These are phyloP conservation scores for Citrus trifoliata DNA, from an alignment of 345 rosid species.

Conservation along the genomic window DNA sequence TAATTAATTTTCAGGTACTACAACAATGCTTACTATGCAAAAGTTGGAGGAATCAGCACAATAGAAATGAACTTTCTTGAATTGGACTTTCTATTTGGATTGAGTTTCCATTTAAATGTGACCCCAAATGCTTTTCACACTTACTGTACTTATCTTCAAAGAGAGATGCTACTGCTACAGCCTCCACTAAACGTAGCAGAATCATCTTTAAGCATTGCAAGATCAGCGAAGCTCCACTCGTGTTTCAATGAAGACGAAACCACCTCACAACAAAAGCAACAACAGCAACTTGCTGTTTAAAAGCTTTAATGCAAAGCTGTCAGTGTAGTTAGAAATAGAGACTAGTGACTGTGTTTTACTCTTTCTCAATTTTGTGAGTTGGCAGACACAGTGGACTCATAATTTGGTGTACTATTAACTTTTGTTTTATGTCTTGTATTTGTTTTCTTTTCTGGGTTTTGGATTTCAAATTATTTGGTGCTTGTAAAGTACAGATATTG, in stretches of 20 bases:
- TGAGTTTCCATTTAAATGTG: slow-evolving; percentile 76
- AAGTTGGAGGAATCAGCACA: slow-evolving; percentile 90
- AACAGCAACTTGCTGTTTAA: slow-evolving; percentile 61
- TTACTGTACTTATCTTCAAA: slow-evolving; percentile 62
- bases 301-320: not conserved
- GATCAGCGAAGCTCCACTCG: slow-evolving; percentile 32
- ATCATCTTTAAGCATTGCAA: slow-evolving; percentile 26
- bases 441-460: slow-evolving; percentile 20
- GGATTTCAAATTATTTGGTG: slow-evolving; percentile 12
- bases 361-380: slow-evolving; percentile 1
- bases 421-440: not conserved
- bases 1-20: slow-evolving; percentile 43
- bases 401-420: slow-evolving; percentile 11
- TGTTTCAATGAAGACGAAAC: slow-evolving; percentile 68
- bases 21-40: slow-evolving; percentile 91
- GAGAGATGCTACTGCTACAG: slow-evolving; percentile 59
- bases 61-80: slow-evolving; percentile 82
- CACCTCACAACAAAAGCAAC: slow-evolving; percentile 58
- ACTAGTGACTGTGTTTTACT: slow-evolving; percentile 12
- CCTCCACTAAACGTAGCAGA: slow-evolving; percentile 29
- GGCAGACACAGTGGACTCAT: slow-evolving; percentile 5
- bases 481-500: slow-evolving; percentile 23
- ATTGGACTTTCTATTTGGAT: slow-evolving; percentile 78
- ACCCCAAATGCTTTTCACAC: slow-evolving; percentile 73
- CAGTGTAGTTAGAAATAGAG: slow-evolving; percentile 29